Evolutionary conservation across 352 stramenopile species (phyloP).

Genomic region (Pythium coloratum): DNA sequence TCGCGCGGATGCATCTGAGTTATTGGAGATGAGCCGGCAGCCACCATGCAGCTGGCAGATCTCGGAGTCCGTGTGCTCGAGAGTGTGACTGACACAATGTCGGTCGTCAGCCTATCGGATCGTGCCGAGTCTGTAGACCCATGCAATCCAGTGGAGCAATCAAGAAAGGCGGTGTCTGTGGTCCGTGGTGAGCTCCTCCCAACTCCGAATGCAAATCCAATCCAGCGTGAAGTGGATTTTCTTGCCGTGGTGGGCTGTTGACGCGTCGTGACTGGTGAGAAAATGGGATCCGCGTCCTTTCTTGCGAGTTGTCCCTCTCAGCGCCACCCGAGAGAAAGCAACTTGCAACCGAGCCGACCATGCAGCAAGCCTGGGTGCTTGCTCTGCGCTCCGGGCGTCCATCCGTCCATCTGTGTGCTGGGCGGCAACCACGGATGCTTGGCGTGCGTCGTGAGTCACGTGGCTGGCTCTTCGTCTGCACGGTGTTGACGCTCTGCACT

Average conservation of each 20-base stretch:
- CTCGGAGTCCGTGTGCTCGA: not conserved
- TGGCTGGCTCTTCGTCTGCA: not conserved
- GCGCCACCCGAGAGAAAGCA: too few relatives aligned
- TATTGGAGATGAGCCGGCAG: not conserved
- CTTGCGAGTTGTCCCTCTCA: not conserved
- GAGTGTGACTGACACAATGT: too few relatives aligned
- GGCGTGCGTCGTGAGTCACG: not conserved
- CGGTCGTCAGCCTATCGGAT: too few relatives aligned
- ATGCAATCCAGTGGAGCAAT: too few relatives aligned
- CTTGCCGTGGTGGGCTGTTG: not conserved
- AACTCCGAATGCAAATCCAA: not conserved
- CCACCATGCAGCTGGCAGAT: not conserved
- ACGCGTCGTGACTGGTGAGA: not conserved
- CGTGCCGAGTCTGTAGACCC: too few relatives aligned
- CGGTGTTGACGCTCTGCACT: not conserved
- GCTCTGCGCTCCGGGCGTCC: too few relatives aligned
- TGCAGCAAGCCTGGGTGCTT: too few relatives aligned
- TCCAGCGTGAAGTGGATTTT: not conserved
- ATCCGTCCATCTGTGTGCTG: not conserved
- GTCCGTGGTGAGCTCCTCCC: too few relatives aligned
- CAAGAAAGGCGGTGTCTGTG: too few relatives aligned
- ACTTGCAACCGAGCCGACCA: too few relatives aligned
- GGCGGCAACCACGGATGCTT: not conserved
- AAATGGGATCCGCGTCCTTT: not conserved
- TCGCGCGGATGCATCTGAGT: not conserved